A percentile compares a stretch with the other conserved stretches of the same genome.
Evolutionary conservation across 805 yeast genomes (phyloP).

Genomic region (Vanderwaltozyma yarrowii): DNA sequence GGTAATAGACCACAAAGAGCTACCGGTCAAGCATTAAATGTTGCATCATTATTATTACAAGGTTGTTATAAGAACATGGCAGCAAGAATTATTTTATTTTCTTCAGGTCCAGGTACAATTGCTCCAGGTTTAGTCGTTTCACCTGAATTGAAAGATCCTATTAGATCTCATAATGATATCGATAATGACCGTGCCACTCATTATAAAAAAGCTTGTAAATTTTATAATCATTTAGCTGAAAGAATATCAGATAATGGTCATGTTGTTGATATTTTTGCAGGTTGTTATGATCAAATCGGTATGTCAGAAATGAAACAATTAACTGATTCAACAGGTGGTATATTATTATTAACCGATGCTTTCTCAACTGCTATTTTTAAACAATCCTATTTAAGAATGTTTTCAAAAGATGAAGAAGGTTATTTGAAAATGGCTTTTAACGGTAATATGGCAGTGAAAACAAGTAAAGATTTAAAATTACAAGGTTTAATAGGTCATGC

Average conservation of each 20-base stretch:
- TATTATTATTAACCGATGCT: slow-evolving; percentile 77
- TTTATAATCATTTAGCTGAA: slow-evolving; percentile 60
- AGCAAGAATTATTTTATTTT: slow-evolving; percentile 76
- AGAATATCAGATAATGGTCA: slow-evolving; percentile 64
- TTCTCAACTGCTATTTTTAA: slow-evolving; percentile 89
- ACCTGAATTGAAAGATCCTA: slow-evolving; percentile 82
- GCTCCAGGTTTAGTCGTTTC: slow-evolving; percentile 91
- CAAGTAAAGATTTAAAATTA: slow-evolving; percentile 75
- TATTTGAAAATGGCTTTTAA: slow-evolving; percentile 80
- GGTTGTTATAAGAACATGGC: slow-evolving; percentile 75
- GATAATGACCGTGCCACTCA: slow-evolving; percentile 83
- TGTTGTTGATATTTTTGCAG: slow-evolving; percentile 80
- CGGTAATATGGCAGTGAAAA: slow-evolving; percentile 76
- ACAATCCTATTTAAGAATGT: slow-evolving; percentile 77
- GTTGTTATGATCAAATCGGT: slow-evolving; percentile 92
- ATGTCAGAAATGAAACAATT: slow-evolving; percentile 82
- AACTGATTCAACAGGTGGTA: slow-evolving; percentile 81
- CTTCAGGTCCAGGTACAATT: slow-evolving; percentile 90
- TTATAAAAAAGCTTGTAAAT: slow-evolving; percentile 71
- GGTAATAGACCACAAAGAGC: slow-evolving; percentile 78
- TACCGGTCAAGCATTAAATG: slow-evolving; percentile 80
- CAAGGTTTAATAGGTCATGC: slow-evolving; percentile 92
- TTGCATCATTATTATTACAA: slow-evolving; percentile 72
- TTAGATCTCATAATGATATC: slow-evolving; percentile 90
- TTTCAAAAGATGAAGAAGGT: slow-evolving; percentile 77